A percentile compares a stretch with the other conserved stretches of the same genome.
phyloP scores from a whole-genome alignment of 179 eudicot genomes.

The Camellia oleifera region DNA sequence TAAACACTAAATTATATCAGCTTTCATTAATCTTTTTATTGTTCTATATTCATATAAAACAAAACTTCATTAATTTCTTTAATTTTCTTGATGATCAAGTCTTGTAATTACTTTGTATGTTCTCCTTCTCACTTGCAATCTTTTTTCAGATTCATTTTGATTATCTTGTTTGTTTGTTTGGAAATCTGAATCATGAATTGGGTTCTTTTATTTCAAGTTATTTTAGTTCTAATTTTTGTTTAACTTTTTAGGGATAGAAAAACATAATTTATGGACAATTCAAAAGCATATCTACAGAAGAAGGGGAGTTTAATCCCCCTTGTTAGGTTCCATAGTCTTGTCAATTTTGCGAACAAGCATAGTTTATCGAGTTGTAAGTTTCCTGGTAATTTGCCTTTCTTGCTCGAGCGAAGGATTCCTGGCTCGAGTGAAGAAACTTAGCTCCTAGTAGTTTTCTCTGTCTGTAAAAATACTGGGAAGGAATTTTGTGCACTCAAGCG shows the following conservation, averaged over 20 bases:
- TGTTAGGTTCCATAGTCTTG: no score
- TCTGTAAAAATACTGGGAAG: no score
- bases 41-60: neutral
- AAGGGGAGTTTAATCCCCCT: slow-evolving; percentile 33
- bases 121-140: neutral
- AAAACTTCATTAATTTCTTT: neutral
- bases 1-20: neutral
- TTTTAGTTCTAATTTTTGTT: neutral
- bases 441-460: no score
- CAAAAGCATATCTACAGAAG: slow-evolving; percentile 21
- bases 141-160: neutral
- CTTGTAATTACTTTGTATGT: neutral
- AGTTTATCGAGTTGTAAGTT: no score
- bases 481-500: no score
- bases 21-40: neutral
- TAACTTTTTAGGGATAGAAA: neutral
- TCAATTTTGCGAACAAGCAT: no score
- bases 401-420: no score
- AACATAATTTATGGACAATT: slow-evolving; percentile 24
- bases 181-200: neutral
- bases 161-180: neutral
- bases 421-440: no score
- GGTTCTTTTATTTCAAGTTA: neutral
- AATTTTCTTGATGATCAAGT: neutral
- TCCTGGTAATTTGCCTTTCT: no score